Percentiles rank a stretch among this genome's conserved stretches.
Conservation (phyloP, 192 early-diverging fungal genomes). For the Podila minutissima region DNA sequence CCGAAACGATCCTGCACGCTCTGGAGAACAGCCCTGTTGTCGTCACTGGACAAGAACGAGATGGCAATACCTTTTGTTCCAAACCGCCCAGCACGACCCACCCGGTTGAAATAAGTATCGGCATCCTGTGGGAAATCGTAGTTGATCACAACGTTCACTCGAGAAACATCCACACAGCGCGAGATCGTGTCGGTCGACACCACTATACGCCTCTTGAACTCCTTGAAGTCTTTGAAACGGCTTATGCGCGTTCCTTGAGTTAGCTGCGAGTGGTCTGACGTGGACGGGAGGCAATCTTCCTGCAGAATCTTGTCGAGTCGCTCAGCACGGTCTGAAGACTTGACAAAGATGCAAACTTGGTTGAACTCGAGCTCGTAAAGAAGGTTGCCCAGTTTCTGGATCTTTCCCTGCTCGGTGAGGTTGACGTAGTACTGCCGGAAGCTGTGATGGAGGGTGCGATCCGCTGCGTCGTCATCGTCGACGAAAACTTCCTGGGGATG, state of each 20-base stretch:
- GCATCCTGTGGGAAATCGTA: conserved; percentile 95
- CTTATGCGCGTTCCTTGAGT: conserved; percentile 90
- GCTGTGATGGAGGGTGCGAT: conserved; percentile 92
- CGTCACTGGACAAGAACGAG: conserved; percentile 88
- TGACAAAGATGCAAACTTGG: conserved; percentile 98
- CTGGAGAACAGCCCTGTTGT: conserved; percentile 80
- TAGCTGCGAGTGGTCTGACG: conserved; percentile 92
- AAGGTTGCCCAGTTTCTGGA: conserved; percentile 91
- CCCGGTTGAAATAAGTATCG: conserved; percentile 93
- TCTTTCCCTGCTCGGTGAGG: conserved; percentile 88
- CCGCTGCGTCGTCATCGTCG: conserved; percentile 87
- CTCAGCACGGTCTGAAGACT: conserved; percentile 86
- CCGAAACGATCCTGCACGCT: conserved; percentile 95
- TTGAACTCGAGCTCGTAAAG: conserved; percentile 56
- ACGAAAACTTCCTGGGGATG: conserved; percentile 97
- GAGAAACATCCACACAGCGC: conserved; percentile 97
- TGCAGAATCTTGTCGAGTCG: conserved; percentile 86
- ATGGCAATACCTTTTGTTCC: conserved; percentile 98
- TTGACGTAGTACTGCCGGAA: conserved; percentile 95
- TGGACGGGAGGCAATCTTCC: conserved; percentile 92
- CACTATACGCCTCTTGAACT: conserved; percentile 93
- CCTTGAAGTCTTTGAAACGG: conserved; percentile 96
- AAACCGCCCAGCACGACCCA: conserved; percentile 98
- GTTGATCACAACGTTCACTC: conserved; percentile 99
- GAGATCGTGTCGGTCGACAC: conserved; percentile 99